Evolutionary conservation across 208 protist species (phyloP), one percentile per base, ranked within the genome.

Genomic region (Trypanosomatidae sp.): DNA sequence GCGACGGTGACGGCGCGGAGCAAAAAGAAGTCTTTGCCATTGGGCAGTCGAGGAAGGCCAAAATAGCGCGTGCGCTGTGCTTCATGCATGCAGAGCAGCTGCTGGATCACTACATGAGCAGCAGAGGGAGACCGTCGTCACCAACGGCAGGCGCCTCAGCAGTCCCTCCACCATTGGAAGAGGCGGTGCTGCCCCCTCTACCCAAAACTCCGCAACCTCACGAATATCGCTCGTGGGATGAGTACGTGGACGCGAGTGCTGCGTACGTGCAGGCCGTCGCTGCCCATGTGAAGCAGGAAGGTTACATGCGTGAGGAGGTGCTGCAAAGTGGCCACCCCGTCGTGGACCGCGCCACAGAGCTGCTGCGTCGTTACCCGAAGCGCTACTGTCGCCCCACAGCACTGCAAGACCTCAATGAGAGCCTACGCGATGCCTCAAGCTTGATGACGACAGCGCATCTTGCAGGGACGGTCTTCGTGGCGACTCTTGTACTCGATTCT

Each of bases 21-120:
- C 58, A 28, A 28, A 19, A 65, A 9, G 60, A 62, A 2, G 81
- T 92, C 33, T 52, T 55, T 10, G 91, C 89, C 12, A 77, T 93
- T 28, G 91, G 91, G 19, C 80, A 92, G 60, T 88, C 91, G 15
- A 78, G 44, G 12, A 83, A 85, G 41, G 71, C 74, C 39, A 91
- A 91, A 68, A 66, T 64, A 9, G 85, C 91, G 0, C 71, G 71
- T 41, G 73, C 77, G 22, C 76, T 96, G 7, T 96, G 89, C 71
- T 92, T 76, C 75, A 91, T 94, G 88, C 91, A 96, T 72, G 91
- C 88, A 7, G 66, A 72, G 25, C 43, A 70, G 25, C 84, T 96
- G 13, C 84, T 96, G n/a, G 84, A 94, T 69, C 79, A 92, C 74
- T 90, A 84, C 68, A 84, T 77, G 36, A 80, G 69, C 56, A 46